A percentile compares a stretch with the other conserved stretches of the same genome.
Conservation (phyloP, 495 filamentous ascomycete species). For the Haplographium delicatum region DNA sequence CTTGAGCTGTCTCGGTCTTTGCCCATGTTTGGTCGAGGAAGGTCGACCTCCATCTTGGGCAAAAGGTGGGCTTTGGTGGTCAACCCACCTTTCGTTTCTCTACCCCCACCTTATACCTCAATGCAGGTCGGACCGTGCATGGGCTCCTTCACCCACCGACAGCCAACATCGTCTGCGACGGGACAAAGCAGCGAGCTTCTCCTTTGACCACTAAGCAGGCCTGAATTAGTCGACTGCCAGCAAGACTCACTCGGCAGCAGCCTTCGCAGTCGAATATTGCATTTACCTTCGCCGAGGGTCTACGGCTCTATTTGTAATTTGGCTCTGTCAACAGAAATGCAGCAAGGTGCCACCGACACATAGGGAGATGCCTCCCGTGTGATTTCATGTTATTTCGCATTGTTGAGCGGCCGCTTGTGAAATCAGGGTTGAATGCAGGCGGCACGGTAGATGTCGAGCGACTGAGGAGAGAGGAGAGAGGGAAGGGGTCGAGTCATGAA, state of each 20-base stretch:
- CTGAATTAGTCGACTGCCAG: too few species aligned
- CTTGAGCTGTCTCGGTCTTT: background rate
- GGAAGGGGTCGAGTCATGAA: conserved; percentile 7
- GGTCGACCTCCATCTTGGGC: background rate
- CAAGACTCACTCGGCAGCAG: too few species aligned
- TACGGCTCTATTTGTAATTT: too few species aligned
- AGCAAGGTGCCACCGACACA: background rate
- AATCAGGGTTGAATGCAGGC: background rate
- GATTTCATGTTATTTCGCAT: too few species aligned
- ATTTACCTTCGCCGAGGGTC: too few species aligned
- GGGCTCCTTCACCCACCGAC: background rate
- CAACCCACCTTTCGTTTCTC: conserved; percentile 3
- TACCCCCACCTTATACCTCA: conserved; percentile 12
- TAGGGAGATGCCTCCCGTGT: background rate
- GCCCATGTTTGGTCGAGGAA: conserved; percentile 8
- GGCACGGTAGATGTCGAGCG: conserved; percentile 8
- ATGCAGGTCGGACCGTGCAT: conserved; percentile 13
- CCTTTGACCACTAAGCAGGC: too few species aligned
- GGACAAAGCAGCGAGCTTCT: conserved; percentile 3
- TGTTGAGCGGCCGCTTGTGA: background rate
- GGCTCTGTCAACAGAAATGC: too few species aligned
- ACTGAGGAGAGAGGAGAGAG: background rate
- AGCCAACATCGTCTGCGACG: background rate
- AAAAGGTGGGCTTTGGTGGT: background rate
- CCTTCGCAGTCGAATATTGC: background rate